Conservation (phyloP, 768 basidiomycete genomes). For the Ramaria rubella region DNA sequence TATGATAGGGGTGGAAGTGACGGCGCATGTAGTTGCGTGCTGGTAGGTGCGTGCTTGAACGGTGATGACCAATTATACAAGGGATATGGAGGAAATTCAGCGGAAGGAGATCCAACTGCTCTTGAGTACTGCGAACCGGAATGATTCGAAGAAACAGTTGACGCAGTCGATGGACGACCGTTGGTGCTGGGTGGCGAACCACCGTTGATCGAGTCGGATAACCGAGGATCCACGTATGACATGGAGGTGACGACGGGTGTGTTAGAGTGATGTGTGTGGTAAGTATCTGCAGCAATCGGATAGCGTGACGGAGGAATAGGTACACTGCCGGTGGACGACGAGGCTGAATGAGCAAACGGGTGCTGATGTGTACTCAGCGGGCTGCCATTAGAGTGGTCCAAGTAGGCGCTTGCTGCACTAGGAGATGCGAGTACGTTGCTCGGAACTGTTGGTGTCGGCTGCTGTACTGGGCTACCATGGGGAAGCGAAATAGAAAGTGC, state of each 20-base stretch:
- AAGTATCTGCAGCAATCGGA: conserved; percentile 63
- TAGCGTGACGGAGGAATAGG: conserved; percentile 61
- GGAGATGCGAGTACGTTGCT: conserved; percentile 2
- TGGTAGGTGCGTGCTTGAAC: conserved; percentile 52
- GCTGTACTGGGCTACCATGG: conserved; percentile 2
- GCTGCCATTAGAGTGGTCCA: conserved; percentile 43
- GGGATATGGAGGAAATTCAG: conserved; percentile 58
- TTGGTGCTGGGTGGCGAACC: conserved; percentile 14
- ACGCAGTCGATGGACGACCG: conserved; percentile 25
- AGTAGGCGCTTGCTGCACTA: conserved; percentile 33
- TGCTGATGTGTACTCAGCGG: conserved; percentile 31
- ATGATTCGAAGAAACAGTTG: conserved; percentile 11
- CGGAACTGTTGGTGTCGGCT: not conserved
- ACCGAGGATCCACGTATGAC: conserved; percentile 22
- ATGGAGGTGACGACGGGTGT: conserved; percentile 35
- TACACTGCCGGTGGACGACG: not conserved
- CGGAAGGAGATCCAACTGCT: conserved; percentile 32
- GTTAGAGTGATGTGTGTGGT: conserved; percentile 22
- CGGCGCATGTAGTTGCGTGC: conserved; percentile 13
- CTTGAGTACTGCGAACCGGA: conserved; percentile 6
- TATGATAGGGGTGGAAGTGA: conserved; percentile 55
- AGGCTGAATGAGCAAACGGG: conserved; percentile 17
- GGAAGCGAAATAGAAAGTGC: conserved; percentile 8
- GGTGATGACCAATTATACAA: conserved; percentile 54
- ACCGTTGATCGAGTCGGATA: conserved; percentile 4